Evolutionary conservation across 345 rosid genomes (phyloP).

Genomic region (Syzygium grande): DNA sequence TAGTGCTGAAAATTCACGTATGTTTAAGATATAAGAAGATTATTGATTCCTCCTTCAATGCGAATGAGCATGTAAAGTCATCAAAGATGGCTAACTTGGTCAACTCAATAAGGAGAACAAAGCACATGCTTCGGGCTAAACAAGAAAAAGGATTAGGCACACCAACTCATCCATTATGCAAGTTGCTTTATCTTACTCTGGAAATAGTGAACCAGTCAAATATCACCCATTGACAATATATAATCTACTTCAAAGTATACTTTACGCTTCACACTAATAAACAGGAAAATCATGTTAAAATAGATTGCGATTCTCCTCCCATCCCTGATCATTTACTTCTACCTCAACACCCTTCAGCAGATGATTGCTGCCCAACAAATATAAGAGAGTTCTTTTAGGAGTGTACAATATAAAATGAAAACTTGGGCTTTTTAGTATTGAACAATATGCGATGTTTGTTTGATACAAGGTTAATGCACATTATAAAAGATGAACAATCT

Average conservation of each 20-base stretch:
- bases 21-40: no score
- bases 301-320: neutral
- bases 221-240: neutral
- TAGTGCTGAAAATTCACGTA: no score
- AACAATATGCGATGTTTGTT: neutral
- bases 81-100: no score
- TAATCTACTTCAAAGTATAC: neutral
- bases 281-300: neutral
- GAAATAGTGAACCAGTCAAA: neutral
- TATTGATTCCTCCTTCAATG: no score
- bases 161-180: neutral
- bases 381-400: neutral
- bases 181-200: neutral
- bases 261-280: neutral
- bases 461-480: neutral
- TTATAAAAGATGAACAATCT: neutral
- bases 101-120: no score
- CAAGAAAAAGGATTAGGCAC: neutral
- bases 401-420: neutral
- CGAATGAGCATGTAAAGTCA: no score
- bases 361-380: neutral
- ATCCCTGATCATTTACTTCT: neutral
- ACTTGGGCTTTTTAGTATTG: neutral
- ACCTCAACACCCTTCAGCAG: neutral
- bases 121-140: no score